Base-by-base conservation (phyloP, 2,329 filamentous ascomycete species). In the Alternaria ventricosa region DNA sequence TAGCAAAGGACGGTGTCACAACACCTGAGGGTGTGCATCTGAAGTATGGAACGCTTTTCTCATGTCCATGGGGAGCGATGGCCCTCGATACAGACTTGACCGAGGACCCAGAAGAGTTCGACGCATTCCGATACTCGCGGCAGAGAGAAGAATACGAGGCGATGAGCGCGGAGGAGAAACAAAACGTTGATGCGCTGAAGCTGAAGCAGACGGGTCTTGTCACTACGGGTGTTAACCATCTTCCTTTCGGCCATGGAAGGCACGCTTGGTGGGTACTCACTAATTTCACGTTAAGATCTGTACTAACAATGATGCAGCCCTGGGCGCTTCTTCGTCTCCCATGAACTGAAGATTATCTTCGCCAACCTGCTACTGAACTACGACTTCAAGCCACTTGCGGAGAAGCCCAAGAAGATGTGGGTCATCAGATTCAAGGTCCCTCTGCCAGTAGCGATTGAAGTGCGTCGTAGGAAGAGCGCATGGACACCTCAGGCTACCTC, bases 1-100 rank as follows among this genome's bases (percentile, higher is more conserved):
- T 76, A n/a, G 85, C 86, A 53, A 88, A 87, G 66, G 86, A 98
- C 49, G 89, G 90, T 33, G 97, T 98, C 77, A 89, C 93, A 15
- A 88, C 94, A 33, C 96, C 95, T 7, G 95, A 98, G 82, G 70
- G 70, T 27, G 20, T 66, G 4, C 60, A 68, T 55, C n/a, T 71
- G 5, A 47, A 62, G 13, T 63, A 67, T 46, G 69, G 75, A 11
- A 65, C 71, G 9, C 27, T 66, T 3, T 25, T 75, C 8, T 62
- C 68, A 10, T 71, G 60, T 45, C 66, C 72, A 6, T 74, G 72
- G 71, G 53, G 47, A 12, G 57, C 64, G 3, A 25, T 73, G 9
- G 69, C 71, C 6, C 15, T 55, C 10, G 75, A 77, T 30, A 54
- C 59, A 2, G 64, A 68, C 4, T 30, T 74, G 12, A 62, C 73